These are phyloP conservation scores for Aspergillus taichungensis DNA, from an alignment of 495 filamentous ascomycete genomes.

Conservation along the genomic window DNA sequence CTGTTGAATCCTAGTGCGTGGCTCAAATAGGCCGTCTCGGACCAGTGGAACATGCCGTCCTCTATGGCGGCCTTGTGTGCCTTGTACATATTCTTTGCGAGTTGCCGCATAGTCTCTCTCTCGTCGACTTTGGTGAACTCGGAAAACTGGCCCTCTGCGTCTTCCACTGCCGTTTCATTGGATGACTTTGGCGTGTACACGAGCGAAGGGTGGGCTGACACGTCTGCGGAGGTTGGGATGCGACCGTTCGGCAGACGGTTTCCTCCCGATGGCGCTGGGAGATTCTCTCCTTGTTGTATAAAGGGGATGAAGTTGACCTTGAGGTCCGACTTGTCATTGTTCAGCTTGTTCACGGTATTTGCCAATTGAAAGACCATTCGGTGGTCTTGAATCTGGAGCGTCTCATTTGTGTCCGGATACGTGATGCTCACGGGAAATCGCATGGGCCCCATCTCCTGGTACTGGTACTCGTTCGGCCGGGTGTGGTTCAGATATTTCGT, in stretches of 20 bases:
- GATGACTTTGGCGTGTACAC: conserved; percentile 20
- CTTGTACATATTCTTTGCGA: conserved; percentile 53
- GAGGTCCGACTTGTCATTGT: conserved; percentile 40
- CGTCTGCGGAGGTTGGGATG: conserved; percentile 29
- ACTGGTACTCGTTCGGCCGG: conserved; percentile 54
- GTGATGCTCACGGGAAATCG: conserved; percentile 46
- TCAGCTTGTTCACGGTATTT: conserved; percentile 48
- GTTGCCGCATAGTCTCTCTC: conserved; percentile 25
- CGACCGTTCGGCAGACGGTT: conserved; percentile 43
- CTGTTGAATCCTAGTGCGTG: conserved; percentile 45
- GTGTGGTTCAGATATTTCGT: conserved; percentile 51
- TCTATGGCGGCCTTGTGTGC: conserved; percentile 44
- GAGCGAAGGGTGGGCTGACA: conserved; percentile 23
- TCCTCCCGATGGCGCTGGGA: conserved; percentile 41
- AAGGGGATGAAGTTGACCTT: conserved; percentile 59
- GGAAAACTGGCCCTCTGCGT: conserved; percentile 27
- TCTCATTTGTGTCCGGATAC: conserved; percentile 44
- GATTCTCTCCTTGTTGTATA: conserved; percentile 46
- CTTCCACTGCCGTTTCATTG: conserved; percentile 25
- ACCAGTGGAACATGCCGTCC: conserved; percentile 42
- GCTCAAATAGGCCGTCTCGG: conserved; percentile 52
- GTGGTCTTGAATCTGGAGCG: conserved; percentile 47
- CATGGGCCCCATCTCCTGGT: conserved; percentile 73
- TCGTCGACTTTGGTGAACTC: conserved; percentile 16
- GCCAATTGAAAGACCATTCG: conserved; percentile 57